A percentile compares a stretch with the other conserved stretches of the same genome.
Conservation (phyloP, 139 green algal genomes). For the Zygnema cylindricum region DNA sequence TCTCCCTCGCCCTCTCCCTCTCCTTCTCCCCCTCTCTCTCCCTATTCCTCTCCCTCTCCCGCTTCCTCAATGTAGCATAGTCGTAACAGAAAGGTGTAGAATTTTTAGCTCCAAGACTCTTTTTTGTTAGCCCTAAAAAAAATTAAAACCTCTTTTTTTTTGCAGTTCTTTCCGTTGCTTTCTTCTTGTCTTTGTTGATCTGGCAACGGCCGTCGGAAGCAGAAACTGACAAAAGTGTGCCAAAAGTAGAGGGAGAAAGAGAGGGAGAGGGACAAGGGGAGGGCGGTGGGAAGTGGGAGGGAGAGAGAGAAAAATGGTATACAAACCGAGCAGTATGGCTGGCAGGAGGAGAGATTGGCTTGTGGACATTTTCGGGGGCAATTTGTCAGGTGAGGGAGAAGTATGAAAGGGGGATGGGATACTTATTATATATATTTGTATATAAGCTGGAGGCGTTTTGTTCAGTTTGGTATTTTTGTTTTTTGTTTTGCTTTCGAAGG, state of each 20-base stretch:
- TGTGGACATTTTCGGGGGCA: neutral
- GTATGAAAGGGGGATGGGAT: too few relatives aligned
- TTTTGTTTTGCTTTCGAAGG: too few relatives aligned
- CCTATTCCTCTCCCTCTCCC: neutral
- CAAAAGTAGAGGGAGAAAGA: neutral
- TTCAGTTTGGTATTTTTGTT: too few relatives aligned
- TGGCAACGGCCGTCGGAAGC: neutral
- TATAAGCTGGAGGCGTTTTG: too few relatives aligned
- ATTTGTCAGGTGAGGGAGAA: neutral
- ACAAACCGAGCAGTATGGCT: neutral
- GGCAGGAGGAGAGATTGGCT: neutral
- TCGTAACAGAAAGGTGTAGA: too few relatives aligned
- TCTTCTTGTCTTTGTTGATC: neutral
- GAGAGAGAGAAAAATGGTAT: neutral
- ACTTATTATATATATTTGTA: too few relatives aligned
- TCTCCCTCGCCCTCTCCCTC: neutral
- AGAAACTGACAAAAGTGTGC: neutral
- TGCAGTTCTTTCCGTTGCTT: neutral
- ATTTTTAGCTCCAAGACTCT: too few relatives aligned
- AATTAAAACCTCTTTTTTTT: neutral
- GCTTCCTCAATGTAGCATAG: neutral
- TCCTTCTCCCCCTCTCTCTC: neutral
- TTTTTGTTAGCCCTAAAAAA: too few relatives aligned
- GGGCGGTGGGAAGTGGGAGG: neutral
- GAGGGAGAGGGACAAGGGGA: neutral